Base-by-base conservation (phyloP, 106 monocot species). In the Cymbidium sinense region DNA sequence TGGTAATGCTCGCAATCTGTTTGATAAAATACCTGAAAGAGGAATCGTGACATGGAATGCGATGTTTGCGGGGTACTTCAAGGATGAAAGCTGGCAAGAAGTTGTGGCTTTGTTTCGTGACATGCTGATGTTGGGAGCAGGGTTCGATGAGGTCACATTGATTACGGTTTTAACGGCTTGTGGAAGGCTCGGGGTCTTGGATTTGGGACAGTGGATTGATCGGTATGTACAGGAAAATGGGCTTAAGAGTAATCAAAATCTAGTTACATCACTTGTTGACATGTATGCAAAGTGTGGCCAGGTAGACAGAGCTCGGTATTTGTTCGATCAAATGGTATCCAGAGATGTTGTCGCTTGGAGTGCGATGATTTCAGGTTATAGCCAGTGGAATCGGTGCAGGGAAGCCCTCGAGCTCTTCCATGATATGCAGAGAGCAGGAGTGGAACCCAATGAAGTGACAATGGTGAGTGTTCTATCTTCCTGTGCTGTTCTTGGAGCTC, bases 261-360 rank as follows among this genome's bases (percentile, higher is more conserved):
- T 89, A 75, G 81, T 84, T 10, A 92, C 92, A 15, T 81, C 81
- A 7, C 50, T 92, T 0, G 71, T 89, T 0, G 89, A 92, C 37
- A 92, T 92, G 89, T 92, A 87, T 51, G 83, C 87, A 0, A 92
- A 92, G 55, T 92, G 89, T 47, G 92, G 89, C 6, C 18, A 79
- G 31, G 64, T 93, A 0, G 85, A 86, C 3, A 81, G 47, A 51
- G 92, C 92, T 2, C 72, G 84, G 29, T 20, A 36, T 13, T 50
- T 95, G 79, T 95, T 91, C 27, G 86, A 95, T 29, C 74, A 85
- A 64, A 94, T 89, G 87, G 43, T 79, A 2, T 25, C 19, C 4
- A 35, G 78, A n/a, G 91, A 95, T 83, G 89, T 91, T 47, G 94
- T 89, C 41, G 89, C 91, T 10, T 91, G 94, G 91, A 91, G 87